Evolutionary conservation across 192 early-diverging fungal species (phyloP), one percentile per base, ranked within the genome.

Genomic region (Umbelopsis ramanniana): DNA sequence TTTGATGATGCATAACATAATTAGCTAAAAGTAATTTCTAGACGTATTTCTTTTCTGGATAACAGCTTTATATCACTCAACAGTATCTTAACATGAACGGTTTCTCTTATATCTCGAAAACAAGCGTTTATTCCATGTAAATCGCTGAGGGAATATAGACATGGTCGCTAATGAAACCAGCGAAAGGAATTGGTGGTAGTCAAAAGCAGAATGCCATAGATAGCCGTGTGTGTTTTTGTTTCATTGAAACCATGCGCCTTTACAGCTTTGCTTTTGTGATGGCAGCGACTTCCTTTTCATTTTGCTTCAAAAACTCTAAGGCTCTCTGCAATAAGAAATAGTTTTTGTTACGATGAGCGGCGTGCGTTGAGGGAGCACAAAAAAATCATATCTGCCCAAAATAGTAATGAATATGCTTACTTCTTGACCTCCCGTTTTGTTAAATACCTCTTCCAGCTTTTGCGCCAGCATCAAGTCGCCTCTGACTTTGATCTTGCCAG

Each of bases 381-480:
- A 43, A 40, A 43, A 43, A 43, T 43, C 6, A 11, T 43, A 1
- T 43, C 40, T 43, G 15, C 24, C 69, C 26, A n/a, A 53, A 26
- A 26, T 1, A 24, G 22, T 43, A 50, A 14, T 29, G 22, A 46
- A 38, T 19, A 43, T 46, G 21, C 53, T 71, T 75, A 78, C 76
- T 35, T 78, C 70, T 66, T 47, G 40, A 21, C 76, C 76, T 11
- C 76, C 76, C 8, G 68, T 46, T 24, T 78, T 78, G 38, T 73
- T 57, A 52, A 78, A 78, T 17, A 78, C 29, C 6, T 73, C 68
- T 70, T 73, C 76, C 19, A 78, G 68, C 21, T 57, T 54, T 66
- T 78, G 76, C 5, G 76, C 76, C n/a, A 78, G 67, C 12, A 73
- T 47, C 15, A 78, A 26, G 37, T 78, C 76, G 5, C 76, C 76